A percentile compares a stretch with the other conserved stretches of the same genome.
phyloP scores from a whole-genome alignment of 345 rosid species.

The Melaleuca alternifolia region DNA sequence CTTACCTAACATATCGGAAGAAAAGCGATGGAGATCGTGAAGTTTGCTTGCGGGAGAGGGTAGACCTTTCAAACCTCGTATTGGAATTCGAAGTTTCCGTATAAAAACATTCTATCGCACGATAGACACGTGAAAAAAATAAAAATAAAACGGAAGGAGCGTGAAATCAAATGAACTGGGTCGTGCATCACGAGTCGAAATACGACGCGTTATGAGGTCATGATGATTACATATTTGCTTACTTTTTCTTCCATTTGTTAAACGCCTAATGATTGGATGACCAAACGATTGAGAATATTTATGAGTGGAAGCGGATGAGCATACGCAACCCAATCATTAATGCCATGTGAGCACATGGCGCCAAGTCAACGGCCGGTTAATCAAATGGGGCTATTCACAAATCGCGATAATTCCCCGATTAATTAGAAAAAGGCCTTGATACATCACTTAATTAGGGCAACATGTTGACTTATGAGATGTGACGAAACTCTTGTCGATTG shows the following conservation, averaged over 20 bases:
- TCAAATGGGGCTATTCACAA: not conserved
- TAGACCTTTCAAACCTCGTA: not conserved
- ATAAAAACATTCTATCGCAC: not conserved
- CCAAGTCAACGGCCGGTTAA: not conserved
- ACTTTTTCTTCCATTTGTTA: not conserved
- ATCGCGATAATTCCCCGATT: not conserved
- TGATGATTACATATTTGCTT: not conserved
- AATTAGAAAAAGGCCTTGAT: not conserved
- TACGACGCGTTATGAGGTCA: no score
- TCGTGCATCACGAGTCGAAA: fast-evolving
- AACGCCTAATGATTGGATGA: not conserved
- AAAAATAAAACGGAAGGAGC: no score
- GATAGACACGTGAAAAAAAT: no score
- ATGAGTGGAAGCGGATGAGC: not conserved
- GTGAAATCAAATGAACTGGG: not conserved
- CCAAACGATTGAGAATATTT: not conserved
- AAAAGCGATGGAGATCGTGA: no score
- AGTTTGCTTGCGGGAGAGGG: no score
- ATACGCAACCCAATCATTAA: not conserved
- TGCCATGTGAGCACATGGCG: not conserved
- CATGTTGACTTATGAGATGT: not conserved
- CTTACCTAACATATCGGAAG: no score
- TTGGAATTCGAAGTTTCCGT: not conserved
- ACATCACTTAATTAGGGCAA: not conserved
- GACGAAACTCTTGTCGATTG: not conserved